phyloP scores from a whole-genome alignment of 306 rosid species.

The Vachellia collinsii region DNA sequence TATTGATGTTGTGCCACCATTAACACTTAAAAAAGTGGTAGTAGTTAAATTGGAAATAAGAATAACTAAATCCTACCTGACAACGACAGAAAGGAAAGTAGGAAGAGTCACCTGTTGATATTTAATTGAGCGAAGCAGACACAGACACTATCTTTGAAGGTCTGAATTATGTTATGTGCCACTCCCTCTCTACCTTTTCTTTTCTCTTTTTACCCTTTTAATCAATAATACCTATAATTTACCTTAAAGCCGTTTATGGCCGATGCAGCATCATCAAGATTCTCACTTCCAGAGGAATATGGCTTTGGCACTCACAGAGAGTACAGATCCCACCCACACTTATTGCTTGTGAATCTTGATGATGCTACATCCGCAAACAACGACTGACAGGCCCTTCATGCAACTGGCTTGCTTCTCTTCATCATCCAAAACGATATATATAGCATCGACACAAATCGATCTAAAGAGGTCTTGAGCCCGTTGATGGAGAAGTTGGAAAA shows the following conservation, averaged over 20 bases:
- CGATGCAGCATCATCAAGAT: conserved; percentile 99
- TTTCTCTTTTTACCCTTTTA: neutral
- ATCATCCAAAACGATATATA: neutral
- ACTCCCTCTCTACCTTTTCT: neutral
- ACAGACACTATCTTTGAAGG: conserved; percentile 26
- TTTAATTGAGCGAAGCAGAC: conserved; percentile 20
- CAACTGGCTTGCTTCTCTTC: conserved; percentile 19
- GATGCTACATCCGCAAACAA: conserved; percentile 90
- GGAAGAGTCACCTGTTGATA: conserved; percentile 36
- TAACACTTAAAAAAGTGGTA: neutral
- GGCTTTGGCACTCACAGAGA: conserved; percentile 28
- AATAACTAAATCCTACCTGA: conserved; percentile 45
- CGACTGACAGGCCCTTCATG: conserved; percentile 63
- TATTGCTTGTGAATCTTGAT: conserved; percentile 92
- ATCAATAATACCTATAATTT: neutral
- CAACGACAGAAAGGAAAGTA: conserved; percentile 32
- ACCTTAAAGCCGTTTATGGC: conserved; percentile 71
- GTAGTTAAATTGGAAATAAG: conserved; percentile 18
- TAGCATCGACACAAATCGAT: no score
- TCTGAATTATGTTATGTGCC: conserved; percentile 15
- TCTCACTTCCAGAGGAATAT: conserved; percentile 59
- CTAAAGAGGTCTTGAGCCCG: neutral
- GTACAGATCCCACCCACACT: conserved; percentile 37
- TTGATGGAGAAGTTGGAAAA: neutral
- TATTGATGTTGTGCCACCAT: conserved; percentile 3